Base-by-base conservation (phyloP, 2,329 filamentous ascomycete genomes). In the Alternaria dauci region DNA sequence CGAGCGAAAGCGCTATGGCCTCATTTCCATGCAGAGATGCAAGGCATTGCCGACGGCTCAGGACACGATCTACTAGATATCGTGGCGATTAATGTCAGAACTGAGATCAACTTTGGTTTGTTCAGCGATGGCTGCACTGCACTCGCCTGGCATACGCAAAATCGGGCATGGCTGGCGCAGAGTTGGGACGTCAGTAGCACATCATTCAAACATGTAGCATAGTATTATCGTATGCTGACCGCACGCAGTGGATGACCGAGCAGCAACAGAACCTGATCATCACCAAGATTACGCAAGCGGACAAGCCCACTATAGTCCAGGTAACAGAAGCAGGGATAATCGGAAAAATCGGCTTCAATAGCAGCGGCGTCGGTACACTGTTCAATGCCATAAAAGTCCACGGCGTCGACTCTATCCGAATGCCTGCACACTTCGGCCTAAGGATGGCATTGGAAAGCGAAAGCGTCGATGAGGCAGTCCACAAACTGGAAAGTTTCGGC, bases 301-400 rank as follows among this genome's bases (percentile, higher is more conserved):
- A 62, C 7, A 82, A 82, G 28, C 85, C 85, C 0, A 77, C 77
- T 1, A 82, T 88, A 58, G 74, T 82, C 16, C 87, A 86, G 78
- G 79, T 88, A 23, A 88, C 86, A 0, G 87, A 89, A 69, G 85
- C 83, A 0, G 87, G 87, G 14, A 82, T 89, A 23, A 83, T 90
- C 34, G 88, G 87, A 14, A 91, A 91, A 73, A 89, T 90, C 23
- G 88, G 88, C 0, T 80, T 90, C 65, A 91, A 91, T 68, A 79
- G 77, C 16, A 69, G 73, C 0, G 86, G 87, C 0, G 86, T 90
- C 0, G 88, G 87, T 0, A 83, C 84, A 0, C 85, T 84, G 43
- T 78, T 90, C 8, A 90, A 90, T 61, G 88, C 88, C 0, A 87
- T 90, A 61, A 81, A 82, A 39, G 86, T 85, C 4, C 80, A 81